Evolutionary conservation across 2,329 filamentous ascomycete species (phyloP).

Genomic region (Pseudocercospora macadamiae): DNA sequence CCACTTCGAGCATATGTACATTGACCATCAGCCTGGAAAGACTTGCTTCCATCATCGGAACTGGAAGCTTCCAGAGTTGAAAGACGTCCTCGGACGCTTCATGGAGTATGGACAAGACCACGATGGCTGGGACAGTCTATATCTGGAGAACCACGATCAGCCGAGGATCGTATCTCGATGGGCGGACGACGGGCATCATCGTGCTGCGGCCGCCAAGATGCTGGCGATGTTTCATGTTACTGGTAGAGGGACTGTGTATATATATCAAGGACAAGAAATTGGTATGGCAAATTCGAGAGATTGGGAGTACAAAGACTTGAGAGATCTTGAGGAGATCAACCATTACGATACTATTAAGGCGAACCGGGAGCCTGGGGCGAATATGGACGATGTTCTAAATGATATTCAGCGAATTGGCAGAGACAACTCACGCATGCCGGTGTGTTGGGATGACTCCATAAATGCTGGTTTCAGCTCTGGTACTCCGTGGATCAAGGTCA

Average conservation of each 20-base stretch:
- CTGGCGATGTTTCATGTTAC: conserved; percentile 38
- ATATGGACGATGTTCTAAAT: conserved; percentile 16
- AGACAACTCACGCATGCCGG: conserved; percentile 62
- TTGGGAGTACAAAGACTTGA: conserved; percentile 51
- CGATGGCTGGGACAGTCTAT: conserved; percentile 65
- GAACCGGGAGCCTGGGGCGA: conserved; percentile 24
- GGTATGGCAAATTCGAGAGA: conserved; percentile 57
- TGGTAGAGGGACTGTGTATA: conserved; percentile 54
- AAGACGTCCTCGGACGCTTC: conserved; percentile 49
- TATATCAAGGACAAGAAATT: conserved; percentile 69
- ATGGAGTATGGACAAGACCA: neutral
- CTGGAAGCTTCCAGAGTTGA: conserved; percentile 51
- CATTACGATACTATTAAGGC: conserved; percentile 51
- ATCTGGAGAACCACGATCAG: conserved; percentile 68
- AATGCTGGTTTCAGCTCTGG: conserved; percentile 63
- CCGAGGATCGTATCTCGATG: conserved; percentile 61
- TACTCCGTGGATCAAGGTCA: conserved; percentile 24
- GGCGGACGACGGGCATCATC: conserved; percentile 59
- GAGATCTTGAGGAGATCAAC: conserved; percentile 58
- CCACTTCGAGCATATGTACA: conserved; percentile 64
- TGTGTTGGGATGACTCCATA: conserved; percentile 62
- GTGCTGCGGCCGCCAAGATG: conserved; percentile 59
- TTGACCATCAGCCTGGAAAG: conserved; percentile 49
- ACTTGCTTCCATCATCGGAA: conserved; percentile 52
- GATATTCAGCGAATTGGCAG: conserved; percentile 17